Conservation (phyloP, 2,329 filamentous ascomycete genomes). For the Helminthosporium solani region DNA sequence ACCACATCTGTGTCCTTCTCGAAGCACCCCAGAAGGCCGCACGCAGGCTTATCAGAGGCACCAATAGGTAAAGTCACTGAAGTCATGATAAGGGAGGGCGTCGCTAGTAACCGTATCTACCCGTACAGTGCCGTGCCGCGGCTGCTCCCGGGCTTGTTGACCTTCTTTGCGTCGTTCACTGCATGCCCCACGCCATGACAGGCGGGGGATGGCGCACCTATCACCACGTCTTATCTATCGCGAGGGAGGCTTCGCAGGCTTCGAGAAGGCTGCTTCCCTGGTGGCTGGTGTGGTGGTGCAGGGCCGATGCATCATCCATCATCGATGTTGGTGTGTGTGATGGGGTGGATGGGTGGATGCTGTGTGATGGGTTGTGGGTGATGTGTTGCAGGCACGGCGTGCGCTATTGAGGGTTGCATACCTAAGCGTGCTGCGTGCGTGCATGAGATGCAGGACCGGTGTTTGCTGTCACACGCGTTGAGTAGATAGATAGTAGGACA, state of each 20-base stretch:
- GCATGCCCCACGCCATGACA: not conserved
- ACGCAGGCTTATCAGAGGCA: not conserved
- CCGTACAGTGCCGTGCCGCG: not conserved
- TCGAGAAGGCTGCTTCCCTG: not conserved
- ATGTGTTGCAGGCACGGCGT: not conserved
- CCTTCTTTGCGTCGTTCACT: not conserved
- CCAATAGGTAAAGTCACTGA: not conserved
- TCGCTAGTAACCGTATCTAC: not conserved
- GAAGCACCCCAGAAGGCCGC: not conserved
- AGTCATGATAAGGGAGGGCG: not conserved
- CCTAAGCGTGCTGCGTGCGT: not conserved
- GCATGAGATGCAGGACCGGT: constrained; percentile 1
- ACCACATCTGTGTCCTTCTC: not conserved
- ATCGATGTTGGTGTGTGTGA: not conserved
- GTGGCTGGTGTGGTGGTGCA: not conserved
- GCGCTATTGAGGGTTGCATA: not conserved
- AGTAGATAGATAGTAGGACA: not conserved
- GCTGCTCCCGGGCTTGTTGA: not conserved
- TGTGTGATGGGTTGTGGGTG: too few species aligned
- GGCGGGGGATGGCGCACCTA: not conserved
- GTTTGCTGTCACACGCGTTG: not conserved
- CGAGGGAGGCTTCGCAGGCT: not conserved
- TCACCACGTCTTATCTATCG: not conserved
- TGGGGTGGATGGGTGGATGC: too few species aligned
- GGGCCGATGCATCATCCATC: not conserved